Evolutionary conservation across 495 filamentous ascomycete species (phyloP).

Genomic region (Aspergillus hancockii): DNA sequence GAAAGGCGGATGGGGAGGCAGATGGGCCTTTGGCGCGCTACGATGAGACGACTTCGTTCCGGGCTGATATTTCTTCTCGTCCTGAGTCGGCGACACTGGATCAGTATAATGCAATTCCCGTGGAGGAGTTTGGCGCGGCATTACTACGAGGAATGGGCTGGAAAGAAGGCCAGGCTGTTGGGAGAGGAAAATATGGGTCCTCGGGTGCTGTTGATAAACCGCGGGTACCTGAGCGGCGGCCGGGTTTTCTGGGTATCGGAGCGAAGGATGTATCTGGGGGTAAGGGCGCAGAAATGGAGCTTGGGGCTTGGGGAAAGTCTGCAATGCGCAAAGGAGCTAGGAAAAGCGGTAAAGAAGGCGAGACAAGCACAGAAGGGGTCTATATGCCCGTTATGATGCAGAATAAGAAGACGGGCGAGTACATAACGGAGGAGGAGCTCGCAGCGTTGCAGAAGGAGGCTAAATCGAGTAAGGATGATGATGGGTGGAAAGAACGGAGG

Average conservation of each 20-base stretch:
- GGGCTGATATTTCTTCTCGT: conserved; percentile 64
- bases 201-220: conserved; percentile 31
- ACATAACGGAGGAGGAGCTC: conserved; percentile 64
- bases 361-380: conserved; percentile 47
- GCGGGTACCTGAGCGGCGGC: conserved; percentile 61
- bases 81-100: conserved; percentile 76
- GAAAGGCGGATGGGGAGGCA: conserved; percentile 26
- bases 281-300: conserved; percentile 72
- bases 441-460: conserved; percentile 48
- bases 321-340: conserved; percentile 58
- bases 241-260: conserved; percentile 83
- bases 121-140: conserved; percentile 91
- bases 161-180: conserved; percentile 79
- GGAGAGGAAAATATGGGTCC: conserved; percentile 52
- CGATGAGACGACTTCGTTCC: conserved; percentile 70
- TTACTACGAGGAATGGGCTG: conserved; percentile 90
- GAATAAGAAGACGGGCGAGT: conserved; percentile 67
- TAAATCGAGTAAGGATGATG: conserved; percentile 37
- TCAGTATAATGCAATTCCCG: conserved; percentile 83
- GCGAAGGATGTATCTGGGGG: conserved; percentile 59
- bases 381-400: conserved; percentile 69
- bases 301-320: conserved; percentile 72
- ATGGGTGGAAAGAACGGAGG: conserved; percentile 50
- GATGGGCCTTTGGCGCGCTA: conserved; percentile 18
- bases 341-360: conserved; percentile 45